Conservation (phyloP, 2,329 filamentous ascomycete genomes). For the Hymenoscyphus infarciens region DNA sequence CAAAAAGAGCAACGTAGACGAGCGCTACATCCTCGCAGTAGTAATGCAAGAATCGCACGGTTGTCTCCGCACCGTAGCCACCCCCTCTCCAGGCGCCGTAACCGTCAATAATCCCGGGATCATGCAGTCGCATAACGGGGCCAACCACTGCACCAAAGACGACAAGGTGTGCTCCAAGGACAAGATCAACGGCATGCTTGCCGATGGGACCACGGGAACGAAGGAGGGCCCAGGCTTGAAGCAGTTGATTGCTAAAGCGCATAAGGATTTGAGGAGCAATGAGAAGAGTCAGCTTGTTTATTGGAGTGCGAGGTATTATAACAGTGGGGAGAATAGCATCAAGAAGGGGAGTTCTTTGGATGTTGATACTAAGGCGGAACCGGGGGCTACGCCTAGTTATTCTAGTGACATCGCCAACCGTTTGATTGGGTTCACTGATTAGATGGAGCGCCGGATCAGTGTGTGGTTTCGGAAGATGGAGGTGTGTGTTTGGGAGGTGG, state of each 20-base stretch:
- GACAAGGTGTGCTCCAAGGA: background rate
- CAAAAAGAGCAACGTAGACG: background rate
- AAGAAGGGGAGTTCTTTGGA: background rate
- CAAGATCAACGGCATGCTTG: background rate
- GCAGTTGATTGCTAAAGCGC: background rate
- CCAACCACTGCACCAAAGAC: background rate
- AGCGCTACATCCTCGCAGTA: background rate
- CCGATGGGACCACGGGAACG: background rate
- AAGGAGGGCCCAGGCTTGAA: background rate
- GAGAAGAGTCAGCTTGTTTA: background rate
- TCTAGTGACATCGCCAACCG: background rate
- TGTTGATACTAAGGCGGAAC: background rate
- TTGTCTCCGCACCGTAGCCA: background rate
- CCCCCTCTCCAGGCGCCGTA: background rate
- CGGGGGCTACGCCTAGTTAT: background rate
- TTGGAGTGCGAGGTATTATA: background rate
- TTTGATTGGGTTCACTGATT: background rate
- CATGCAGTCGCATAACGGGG: background rate
- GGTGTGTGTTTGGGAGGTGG: background rate
- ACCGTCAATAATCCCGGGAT: background rate
- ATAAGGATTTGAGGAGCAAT: background rate
- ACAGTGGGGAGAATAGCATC: background rate
- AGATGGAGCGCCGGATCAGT: background rate
- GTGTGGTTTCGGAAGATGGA: background rate
- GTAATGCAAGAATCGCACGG: background rate